phyloP scores from a whole-genome alignment of 1,284 basidiomycete genomes.

The Rhodotorula sp. region DNA sequence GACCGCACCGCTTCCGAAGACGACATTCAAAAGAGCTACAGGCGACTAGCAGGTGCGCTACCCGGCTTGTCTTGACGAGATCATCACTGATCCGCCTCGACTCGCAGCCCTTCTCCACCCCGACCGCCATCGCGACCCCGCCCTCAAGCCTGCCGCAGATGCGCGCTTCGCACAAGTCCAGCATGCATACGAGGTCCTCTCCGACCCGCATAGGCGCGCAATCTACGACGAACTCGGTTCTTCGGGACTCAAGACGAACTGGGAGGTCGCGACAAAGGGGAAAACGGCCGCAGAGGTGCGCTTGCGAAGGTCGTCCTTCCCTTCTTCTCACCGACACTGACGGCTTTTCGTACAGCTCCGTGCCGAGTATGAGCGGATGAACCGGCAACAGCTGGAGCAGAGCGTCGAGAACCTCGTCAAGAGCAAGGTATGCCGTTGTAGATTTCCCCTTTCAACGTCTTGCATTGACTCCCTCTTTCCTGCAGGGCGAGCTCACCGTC shows the following conservation, averaged over 20 bases:
- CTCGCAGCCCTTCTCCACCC: slow-evolving; percentile 71
- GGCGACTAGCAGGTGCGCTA: slow-evolving; percentile 35
- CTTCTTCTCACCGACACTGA: neutral
- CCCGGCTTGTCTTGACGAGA: no score
- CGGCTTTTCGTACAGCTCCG: slow-evolving; percentile 53
- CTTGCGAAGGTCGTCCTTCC: neutral
- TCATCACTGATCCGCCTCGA: neutral
- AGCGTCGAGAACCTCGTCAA: slow-evolving; percentile 58
- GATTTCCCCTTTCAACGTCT: neutral
- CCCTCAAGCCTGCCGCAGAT: slow-evolving; percentile 63
- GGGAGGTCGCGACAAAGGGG: slow-evolving; percentile 55
- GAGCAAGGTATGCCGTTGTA: slow-evolving; percentile 55
- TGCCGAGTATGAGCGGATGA: slow-evolving; percentile 56
- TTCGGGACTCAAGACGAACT: slow-evolving; percentile 58
- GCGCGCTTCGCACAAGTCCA: slow-evolving; percentile 71
- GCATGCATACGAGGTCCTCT: slow-evolving; percentile 62
- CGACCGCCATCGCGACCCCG: slow-evolving; percentile 71
- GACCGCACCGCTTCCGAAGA: slow-evolving; percentile 33
- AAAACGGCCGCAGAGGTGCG: slow-evolving; percentile 62
- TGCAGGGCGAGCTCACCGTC: slow-evolving; percentile 38
- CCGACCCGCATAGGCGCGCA: slow-evolving; percentile 70
- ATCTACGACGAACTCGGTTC: slow-evolving; percentile 76
- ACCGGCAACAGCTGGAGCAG: slow-evolving; percentile 55
- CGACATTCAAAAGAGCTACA: slow-evolving; percentile 39
- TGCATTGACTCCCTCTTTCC: neutral